phyloP scores from a whole-genome alignment of 2,329 filamentous ascomycete genomes.

The Aspergillus pseudoglaucus region DNA sequence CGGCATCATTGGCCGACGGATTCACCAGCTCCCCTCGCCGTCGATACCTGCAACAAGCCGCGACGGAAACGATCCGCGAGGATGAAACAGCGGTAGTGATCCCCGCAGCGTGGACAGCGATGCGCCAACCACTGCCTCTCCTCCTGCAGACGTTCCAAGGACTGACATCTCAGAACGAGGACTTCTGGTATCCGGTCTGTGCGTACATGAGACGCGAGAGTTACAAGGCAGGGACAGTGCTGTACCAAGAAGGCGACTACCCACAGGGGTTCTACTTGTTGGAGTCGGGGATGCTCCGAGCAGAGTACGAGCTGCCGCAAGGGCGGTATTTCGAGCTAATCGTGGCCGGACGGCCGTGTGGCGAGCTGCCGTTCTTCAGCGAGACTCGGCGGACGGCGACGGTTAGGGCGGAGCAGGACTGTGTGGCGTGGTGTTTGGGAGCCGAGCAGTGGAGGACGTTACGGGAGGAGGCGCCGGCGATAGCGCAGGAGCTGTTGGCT shows the following conservation, averaged over 20 bases:
- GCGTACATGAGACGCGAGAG: slow-evolving; percentile 68
- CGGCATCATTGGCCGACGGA: slow-evolving; percentile 40
- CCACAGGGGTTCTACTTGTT: slow-evolving; percentile 85
- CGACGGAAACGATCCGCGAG: slow-evolving; percentile 65
- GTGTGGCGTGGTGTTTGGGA: slow-evolving; percentile 76
- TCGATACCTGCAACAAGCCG: slow-evolving; percentile 69
- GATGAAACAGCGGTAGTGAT: slow-evolving; percentile 49
- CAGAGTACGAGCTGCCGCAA: slow-evolving; percentile 86
- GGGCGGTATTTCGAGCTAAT: slow-evolving; percentile 86
- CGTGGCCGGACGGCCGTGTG: slow-evolving; percentile 87
- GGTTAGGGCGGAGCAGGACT: slow-evolving; percentile 73
- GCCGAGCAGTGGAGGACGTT: slow-evolving; percentile 64
- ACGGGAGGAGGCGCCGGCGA: slow-evolving; percentile 65
- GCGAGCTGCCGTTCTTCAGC: slow-evolving; percentile 92
- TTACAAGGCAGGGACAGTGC: slow-evolving; percentile 60
- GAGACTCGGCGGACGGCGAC: slow-evolving; percentile 83
- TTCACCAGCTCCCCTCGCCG: slow-evolving; percentile 71
- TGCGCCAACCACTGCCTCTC: slow-evolving; percentile 82
- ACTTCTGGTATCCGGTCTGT: slow-evolving; percentile 84
- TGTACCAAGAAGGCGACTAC: slow-evolving; percentile 71
- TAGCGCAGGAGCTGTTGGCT: slow-evolving; percentile 76
- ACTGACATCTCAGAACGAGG: slow-evolving; percentile 76
- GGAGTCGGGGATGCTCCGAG: slow-evolving; percentile 79
- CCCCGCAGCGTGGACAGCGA: slow-evolving; percentile 69
- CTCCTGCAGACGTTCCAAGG: slow-evolving; percentile 95